Conservation (phyloP, 1,139 yeast species). For the Taphrina communis region DNA sequence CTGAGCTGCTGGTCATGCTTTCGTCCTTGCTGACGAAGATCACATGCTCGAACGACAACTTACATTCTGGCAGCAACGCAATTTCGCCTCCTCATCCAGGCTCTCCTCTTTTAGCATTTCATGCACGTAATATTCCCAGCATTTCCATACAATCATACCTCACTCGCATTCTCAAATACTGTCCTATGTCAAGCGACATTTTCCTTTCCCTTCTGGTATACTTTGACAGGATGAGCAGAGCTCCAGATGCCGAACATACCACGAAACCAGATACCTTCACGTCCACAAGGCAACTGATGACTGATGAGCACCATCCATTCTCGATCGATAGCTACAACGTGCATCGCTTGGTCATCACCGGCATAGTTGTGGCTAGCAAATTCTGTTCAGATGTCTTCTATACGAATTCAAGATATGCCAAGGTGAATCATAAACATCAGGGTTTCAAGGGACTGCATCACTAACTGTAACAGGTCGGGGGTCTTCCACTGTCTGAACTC, state of each 20-base stretch:
- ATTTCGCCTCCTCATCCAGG: conserved; percentile 47
- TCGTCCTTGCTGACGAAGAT: conserved; percentile 83
- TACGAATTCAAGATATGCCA: conserved; percentile 93
- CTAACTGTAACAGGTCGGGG: conserved; percentile 59
- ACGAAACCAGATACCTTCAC: conserved; percentile 14
- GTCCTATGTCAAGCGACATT: conserved; percentile 97
- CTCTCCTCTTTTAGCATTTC: conserved; percentile 85
- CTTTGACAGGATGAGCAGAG: conserved; percentile 73
- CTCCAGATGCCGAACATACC: conserved; percentile 22
- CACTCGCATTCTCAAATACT: conserved; percentile 87
- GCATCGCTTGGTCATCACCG: conserved; percentile 92
- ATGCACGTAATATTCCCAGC: conserved; percentile 94
- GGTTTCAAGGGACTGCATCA: neutral
- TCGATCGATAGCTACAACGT: conserved; percentile 96
- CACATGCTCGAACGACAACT: conserved; percentile 85
- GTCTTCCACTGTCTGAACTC: conserved; percentile 89
- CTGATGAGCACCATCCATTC: conserved; percentile 54
- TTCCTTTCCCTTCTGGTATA: conserved; percentile 86
- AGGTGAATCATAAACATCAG: conserved; percentile 56
- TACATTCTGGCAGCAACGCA: conserved; percentile 17
- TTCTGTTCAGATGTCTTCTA: conserved; percentile 95
- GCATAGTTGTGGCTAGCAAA: conserved; percentile 93
- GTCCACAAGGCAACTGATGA: conserved; percentile 44
- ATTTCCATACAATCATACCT: conserved; percentile 87
- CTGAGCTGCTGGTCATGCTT: conserved; percentile 80